Evolutionary conservation across 768 basidiomycete species (phyloP).

Genomic region (Chalciporus chontae): DNA sequence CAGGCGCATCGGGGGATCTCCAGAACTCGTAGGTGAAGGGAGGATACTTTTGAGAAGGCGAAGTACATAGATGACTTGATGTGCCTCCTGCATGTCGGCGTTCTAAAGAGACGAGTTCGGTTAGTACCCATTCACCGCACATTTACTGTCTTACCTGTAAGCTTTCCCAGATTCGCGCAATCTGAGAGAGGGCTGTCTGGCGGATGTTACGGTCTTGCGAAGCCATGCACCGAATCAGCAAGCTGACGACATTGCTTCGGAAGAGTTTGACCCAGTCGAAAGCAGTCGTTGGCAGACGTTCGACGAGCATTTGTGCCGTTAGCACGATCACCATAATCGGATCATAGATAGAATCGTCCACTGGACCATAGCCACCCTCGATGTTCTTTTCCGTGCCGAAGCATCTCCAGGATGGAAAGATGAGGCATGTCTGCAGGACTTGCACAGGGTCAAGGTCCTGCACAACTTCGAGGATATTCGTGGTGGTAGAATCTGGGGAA

Average conservation of each 20-base stretch:
- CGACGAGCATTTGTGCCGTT: slow-evolving; percentile 61
- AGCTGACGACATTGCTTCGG: slow-evolving; percentile 70
- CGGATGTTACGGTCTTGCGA: slow-evolving; percentile 60
- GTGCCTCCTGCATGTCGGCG: slow-evolving; percentile 74
- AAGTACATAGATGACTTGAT: slow-evolving; percentile 71
- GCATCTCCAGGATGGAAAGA: slow-evolving; percentile 65
- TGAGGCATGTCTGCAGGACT: slow-evolving; percentile 71
- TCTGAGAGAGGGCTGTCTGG: slow-evolving; percentile 54
- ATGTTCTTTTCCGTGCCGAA: slow-evolving; percentile 36
- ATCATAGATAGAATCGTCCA: slow-evolving; percentile 62
- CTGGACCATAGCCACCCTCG: slow-evolving; percentile 11
- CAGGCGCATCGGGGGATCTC: slow-evolving; percentile 53
- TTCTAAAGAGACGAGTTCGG: slow-evolving; percentile 25
- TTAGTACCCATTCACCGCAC: no score
- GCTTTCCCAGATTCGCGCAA: slow-evolving; percentile 56
- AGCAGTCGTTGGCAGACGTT: slow-evolving; percentile 53
- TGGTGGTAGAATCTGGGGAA: slow-evolving; percentile 39
- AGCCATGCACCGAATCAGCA: slow-evolving; percentile 72
- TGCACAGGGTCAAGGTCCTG: slow-evolving; percentile 63
- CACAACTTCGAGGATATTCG: slow-evolving; percentile 58
- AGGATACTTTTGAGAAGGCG: slow-evolving; percentile 28
- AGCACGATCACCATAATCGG: slow-evolving; percentile 72
- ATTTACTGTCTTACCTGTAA: slow-evolving; percentile 52
- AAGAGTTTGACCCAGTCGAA: slow-evolving; percentile 83
- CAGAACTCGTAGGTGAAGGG: slow-evolving; percentile 32